These are phyloP conservation scores for Kwoniella shivajii DNA, from an alignment of 1,284 basidiomycete genomes.

Conservation along the genomic window DNA sequence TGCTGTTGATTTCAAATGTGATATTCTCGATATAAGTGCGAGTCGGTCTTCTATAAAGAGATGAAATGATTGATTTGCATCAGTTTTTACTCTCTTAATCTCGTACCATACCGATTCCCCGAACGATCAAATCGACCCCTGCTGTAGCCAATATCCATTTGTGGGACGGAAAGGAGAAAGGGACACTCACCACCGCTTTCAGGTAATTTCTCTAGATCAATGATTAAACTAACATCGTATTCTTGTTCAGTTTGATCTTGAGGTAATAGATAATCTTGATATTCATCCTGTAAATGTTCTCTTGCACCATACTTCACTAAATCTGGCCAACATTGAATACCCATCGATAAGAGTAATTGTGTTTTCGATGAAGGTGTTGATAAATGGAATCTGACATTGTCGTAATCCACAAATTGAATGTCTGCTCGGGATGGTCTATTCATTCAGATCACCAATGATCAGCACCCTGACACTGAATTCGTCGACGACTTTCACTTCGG, in stretches of 20 bases:
- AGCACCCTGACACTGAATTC: background rate
- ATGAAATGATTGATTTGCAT: background rate
- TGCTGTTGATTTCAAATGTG: slow-evolving; percentile 90
- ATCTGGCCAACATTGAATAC: slow-evolving; percentile 95
- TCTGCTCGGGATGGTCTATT: slow-evolving; percentile 83
- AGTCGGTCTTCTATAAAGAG: slow-evolving; percentile 68
- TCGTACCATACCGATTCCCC: too few species aligned
- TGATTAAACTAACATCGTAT: slow-evolving; percentile 83
- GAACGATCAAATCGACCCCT: too few species aligned
- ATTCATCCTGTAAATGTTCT: slow-evolving; percentile 80
- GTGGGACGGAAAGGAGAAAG: background rate
- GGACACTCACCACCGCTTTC: slow-evolving; percentile 68
- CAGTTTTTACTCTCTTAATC: too few species aligned
- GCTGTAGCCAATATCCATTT: too few species aligned
- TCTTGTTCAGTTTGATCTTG: slow-evolving; percentile 67
- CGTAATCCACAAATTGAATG: slow-evolving; percentile 96
- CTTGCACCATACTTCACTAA: slow-evolving; percentile 84
- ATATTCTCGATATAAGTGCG: slow-evolving; percentile 76
- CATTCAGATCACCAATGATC: background rate
- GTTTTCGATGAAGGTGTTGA: slow-evolving; percentile 81
- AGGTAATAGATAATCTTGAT: slow-evolving; percentile 65
- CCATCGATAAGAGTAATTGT: slow-evolving; percentile 86
- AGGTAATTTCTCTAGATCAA: slow-evolving; percentile 86
- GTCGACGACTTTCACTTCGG: background rate
- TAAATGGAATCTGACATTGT: slow-evolving; percentile 92